These are phyloP conservation scores for Zoysia matrella DNA, from an alignment of 202 grass and related monocot genomes.

Conservation along the genomic window DNA sequence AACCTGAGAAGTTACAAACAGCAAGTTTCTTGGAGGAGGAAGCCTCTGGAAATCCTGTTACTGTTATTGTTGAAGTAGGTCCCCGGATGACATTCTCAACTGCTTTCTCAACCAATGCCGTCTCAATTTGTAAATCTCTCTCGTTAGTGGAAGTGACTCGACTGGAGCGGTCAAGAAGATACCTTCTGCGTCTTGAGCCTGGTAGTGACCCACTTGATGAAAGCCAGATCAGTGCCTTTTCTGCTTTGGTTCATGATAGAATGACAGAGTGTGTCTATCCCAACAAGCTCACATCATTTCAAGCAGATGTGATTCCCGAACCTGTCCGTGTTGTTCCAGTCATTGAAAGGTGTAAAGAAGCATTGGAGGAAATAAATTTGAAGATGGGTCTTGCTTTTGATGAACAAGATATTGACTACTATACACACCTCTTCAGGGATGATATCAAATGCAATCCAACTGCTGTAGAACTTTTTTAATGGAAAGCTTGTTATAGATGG, in stretches of 20 bases:
- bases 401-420: slow-evolving; percentile 94
- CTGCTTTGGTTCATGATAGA: slow-evolving; percentile 85
- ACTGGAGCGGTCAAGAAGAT: slow-evolving; percentile 86
- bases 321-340: slow-evolving; percentile 70
- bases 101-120: slow-evolving; percentile 84
- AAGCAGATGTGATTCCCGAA: slow-evolving; percentile 65
- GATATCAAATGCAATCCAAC: slow-evolving; percentile 91
- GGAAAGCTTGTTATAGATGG: slow-evolving; percentile 85
- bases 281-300: slow-evolving; percentile 72
- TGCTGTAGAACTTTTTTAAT: slow-evolving; percentile 91
- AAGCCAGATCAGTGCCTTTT: slow-evolving; percentile 68
- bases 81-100: slow-evolving; percentile 92
- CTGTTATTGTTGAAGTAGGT: slow-evolving; percentile 76
- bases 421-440: slow-evolving; percentile 87
- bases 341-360: slow-evolving; percentile 76
- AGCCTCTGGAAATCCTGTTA: slow-evolving; percentile 32
- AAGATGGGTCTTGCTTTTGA: slow-evolving; percentile 94
- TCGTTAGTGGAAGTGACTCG: slow-evolving; percentile 76
- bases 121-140: slow-evolving; percentile 82
- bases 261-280: slow-evolving; percentile 95
- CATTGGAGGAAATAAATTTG: slow-evolving; percentile 92
- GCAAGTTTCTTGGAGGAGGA: slow-evolving; percentile 77
- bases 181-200: slow-evolving; percentile 63
- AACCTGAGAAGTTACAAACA: slow-evolving; percentile 77
- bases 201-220: slow-evolving; percentile 63